A percentile compares a stretch with the other conserved stretches of the same genome.
Evolutionary conservation across 139 green algal genomes (phyloP).

Genomic region (Haematococcus sp.): DNA sequence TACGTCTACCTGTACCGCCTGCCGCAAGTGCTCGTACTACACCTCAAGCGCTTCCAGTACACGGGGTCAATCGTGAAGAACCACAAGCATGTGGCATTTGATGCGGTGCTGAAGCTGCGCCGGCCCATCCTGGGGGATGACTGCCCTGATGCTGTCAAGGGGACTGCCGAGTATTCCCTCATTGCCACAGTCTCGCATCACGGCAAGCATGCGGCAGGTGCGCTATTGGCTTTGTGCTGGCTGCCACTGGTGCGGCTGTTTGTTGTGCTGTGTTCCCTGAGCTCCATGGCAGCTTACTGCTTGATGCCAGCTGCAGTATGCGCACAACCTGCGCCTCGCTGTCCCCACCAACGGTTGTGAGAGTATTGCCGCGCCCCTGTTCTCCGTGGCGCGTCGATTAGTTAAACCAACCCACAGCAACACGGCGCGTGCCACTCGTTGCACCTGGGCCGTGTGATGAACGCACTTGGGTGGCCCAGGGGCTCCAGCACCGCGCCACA

Average conservation of each 20-base stretch:
- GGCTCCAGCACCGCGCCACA: no score
- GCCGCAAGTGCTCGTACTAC: slow-evolving; percentile 67
- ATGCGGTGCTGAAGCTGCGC: slow-evolving; percentile 37
- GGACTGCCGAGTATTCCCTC: slow-evolving; percentile 56
- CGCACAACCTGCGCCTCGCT: no score
- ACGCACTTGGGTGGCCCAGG: background rate
- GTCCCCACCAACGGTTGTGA: background rate
- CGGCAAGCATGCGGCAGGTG: slow-evolving; percentile 48
- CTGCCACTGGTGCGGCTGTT: background rate
- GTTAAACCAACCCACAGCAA: slow-evolving; percentile 8
- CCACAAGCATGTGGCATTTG: slow-evolving; percentile 51
- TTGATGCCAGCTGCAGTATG: no score
- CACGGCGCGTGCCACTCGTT: slow-evolving; percentile 1
- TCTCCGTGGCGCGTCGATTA: slow-evolving; percentile 6
- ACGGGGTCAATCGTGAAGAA: slow-evolving; percentile 25
- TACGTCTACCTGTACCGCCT: slow-evolving; percentile 43
- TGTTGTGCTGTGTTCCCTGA: background rate
- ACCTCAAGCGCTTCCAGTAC: slow-evolving; percentile 74
- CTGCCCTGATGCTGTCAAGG: slow-evolving; percentile 42
- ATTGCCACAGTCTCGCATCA: slow-evolving; percentile 73
- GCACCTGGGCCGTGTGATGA: background rate
- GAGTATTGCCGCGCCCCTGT: background rate
- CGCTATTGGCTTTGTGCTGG: background rate
- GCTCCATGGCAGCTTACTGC: no score
- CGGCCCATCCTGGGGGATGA: slow-evolving; percentile 44